Evolutionary conservation across 2,329 filamentous ascomycete species (phyloP).

Genomic region (Cordyceps sp.): DNA sequence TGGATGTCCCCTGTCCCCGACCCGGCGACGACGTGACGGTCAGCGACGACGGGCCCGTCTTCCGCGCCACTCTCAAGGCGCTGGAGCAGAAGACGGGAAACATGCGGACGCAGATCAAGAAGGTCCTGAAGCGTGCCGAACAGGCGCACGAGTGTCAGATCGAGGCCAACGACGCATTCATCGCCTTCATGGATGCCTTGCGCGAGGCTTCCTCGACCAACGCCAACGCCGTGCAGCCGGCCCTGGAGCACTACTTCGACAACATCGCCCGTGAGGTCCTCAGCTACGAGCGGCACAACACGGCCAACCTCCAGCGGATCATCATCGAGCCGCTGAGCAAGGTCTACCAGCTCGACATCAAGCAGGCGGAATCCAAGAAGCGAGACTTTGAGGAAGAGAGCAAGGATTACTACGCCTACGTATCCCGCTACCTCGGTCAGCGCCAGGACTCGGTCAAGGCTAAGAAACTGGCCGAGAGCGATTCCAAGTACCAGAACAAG

Average conservation of each 20-base stretch:
- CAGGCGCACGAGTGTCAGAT: slow-evolving; percentile 65
- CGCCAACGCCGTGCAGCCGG: slow-evolving; percentile 90
- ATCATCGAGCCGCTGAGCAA: slow-evolving; percentile 90
- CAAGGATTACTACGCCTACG: slow-evolving; percentile 94
- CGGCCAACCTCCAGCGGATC: slow-evolving; percentile 69
- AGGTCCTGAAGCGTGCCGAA: slow-evolving; percentile 87
- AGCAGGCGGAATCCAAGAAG: slow-evolving; percentile 91
- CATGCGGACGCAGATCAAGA: slow-evolving; percentile 90
- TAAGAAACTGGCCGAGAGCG: slow-evolving; percentile 89
- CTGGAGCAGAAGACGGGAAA: slow-evolving; percentile 92
- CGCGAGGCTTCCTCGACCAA: slow-evolving; percentile 81
- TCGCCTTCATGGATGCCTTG: slow-evolving; percentile 69
- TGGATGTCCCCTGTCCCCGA: slow-evolving; percentile 75
- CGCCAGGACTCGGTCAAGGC: slow-evolving; percentile 90
- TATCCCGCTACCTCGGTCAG: slow-evolving; percentile 89
- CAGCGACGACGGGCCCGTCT: slow-evolving; percentile 84
- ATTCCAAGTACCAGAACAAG: slow-evolving; percentile 91
- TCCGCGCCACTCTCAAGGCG: slow-evolving; percentile 91
- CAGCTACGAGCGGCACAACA: slow-evolving; percentile 71
- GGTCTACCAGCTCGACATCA: slow-evolving; percentile 90
- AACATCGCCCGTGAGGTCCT: slow-evolving; percentile 89
- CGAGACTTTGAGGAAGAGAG: slow-evolving; percentile 98
- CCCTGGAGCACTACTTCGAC: slow-evolving; percentile 94
- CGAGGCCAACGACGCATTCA: slow-evolving; percentile 72
- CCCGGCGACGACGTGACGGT: slow-evolving; percentile 73